Evolutionary conservation across 768 basidiomycete species (phyloP).

Genomic region (Crassisporium funariophilum): DNA sequence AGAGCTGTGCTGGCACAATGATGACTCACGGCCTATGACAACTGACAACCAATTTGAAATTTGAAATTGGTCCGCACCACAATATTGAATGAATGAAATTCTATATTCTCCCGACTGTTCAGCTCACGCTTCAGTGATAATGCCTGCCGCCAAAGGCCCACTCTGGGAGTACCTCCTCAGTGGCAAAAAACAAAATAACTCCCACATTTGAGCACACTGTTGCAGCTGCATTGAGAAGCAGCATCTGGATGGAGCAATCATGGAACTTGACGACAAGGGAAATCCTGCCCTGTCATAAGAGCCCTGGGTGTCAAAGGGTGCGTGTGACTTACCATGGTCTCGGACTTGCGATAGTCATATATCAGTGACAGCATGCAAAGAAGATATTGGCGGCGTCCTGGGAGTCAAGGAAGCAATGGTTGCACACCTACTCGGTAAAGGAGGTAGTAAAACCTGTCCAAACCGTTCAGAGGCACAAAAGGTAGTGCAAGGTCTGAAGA

Average conservation of each 20-base stretch:
- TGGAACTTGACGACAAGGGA: constrained; percentile 18
- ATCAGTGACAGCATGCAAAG: constrained; percentile 21
- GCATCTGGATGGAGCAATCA: constrained; percentile 6
- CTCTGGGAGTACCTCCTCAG: constrained; percentile 22
- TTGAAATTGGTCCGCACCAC: neutral
- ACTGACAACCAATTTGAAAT: no score
- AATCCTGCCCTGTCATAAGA: constrained; percentile 8
- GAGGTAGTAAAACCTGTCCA: constrained; percentile 18
- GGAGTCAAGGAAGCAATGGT: constrained; percentile 27
- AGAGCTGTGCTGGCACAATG: no score
- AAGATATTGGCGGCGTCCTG: constrained; percentile 16
- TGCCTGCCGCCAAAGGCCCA: constrained; percentile 20
- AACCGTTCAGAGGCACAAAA: constrained; percentile 15
- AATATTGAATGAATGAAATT: no score
- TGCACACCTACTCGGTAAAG: constrained; percentile 24
- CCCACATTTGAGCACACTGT: constrained; percentile 23
- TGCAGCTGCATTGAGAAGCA: constrained; percentile 17
- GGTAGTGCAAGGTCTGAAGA: constrained; percentile 11
- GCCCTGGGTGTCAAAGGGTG: constrained; percentile 19
- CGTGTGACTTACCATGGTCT: neutral
- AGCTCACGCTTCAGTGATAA: neutral
- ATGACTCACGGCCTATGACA: no score
- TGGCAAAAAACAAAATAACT: constrained; percentile 23
- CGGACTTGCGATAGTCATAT: neutral
- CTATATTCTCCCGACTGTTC: no score